Conservation (phyloP, 495 filamentous ascomycete species). For the Amorphotheca resinae region DNA sequence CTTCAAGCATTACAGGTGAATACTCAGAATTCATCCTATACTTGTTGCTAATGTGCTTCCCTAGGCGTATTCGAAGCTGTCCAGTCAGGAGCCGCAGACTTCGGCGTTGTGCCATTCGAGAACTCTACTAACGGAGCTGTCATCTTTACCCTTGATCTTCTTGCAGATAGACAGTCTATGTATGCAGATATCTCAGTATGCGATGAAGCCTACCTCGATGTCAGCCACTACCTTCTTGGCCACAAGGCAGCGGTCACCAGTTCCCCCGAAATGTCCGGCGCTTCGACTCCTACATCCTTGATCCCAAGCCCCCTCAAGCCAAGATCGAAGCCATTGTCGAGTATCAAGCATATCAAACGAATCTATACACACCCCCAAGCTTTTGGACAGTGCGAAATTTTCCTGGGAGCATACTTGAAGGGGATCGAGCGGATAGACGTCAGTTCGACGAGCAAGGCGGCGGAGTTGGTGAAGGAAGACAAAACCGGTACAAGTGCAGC, state of each 20-base stretch:
- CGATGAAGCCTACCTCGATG: slow-evolving; percentile 69
- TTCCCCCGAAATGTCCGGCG: slow-evolving; percentile 12
- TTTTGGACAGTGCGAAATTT: slow-evolving; percentile 81
- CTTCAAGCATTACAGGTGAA: slow-evolving; percentile 48
- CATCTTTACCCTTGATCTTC: slow-evolving; percentile 72
- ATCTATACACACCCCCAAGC: slow-evolving; percentile 91
- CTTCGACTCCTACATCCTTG: slow-evolving; percentile 14
- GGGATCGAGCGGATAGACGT: slow-evolving; percentile 70
- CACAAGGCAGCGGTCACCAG: slow-evolving; percentile 13
- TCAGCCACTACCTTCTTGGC: slow-evolving; percentile 74
- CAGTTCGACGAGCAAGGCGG: slow-evolving; percentile 73
- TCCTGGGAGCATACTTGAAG: slow-evolving; percentile 52
- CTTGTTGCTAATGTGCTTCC: slow-evolving; percentile 2
- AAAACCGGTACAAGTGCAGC: slow-evolving; percentile 50
- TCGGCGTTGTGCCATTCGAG: slow-evolving; percentile 88
- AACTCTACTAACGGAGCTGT: slow-evolving; percentile 92
- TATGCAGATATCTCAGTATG: slow-evolving; percentile 60
- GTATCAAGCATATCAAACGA: slow-evolving; percentile 36
- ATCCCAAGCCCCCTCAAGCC: slow-evolving; percentile 20
- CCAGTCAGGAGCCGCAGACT: slow-evolving; percentile 46
- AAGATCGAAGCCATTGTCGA: slow-evolving; percentile 23
- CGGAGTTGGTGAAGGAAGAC: slow-evolving; percentile 57
- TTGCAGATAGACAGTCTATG: slow-evolving; percentile 53
- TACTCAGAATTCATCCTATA: not conserved
- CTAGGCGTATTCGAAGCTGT: slow-evolving; percentile 68